Base-by-base conservation (phyloP, 306 rosid genomes). In the Comarum palustre region DNA sequence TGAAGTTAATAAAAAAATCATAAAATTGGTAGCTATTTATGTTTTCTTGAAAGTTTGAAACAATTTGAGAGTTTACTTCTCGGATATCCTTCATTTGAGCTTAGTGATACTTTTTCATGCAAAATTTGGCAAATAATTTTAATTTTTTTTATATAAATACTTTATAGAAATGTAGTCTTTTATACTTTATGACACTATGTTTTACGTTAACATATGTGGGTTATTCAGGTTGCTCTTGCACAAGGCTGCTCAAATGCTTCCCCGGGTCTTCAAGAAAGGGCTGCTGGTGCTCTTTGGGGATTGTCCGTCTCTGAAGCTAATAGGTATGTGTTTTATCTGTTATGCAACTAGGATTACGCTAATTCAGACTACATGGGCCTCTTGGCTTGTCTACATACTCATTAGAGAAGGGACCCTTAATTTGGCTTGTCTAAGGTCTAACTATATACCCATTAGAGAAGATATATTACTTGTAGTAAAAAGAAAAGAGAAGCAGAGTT, bases 201-300 rank as follows among this genome's bases (percentile, higher is more conserved):
- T 78, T 83, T 27, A 77, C 63, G 59, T 50, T 73, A 70, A 63
- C 43, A 45, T 27, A 75, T 78, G 75, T 83, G 82, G 73, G 68
- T 78, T 71, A 68, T 84, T 75, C 73, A 95, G 99, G 99, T 95
- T 81, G 88, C 96, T 81, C 97, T 95, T 54, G 99, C 99, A 45
- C 99, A 91, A 81, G 84, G 96, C 60, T 92, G 99, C 81, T 86
- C 99, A 82, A 92, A 91, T 78, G 99, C 93, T 78, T 95, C 99
- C 71, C 88, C 96, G 9, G 99, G 97, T 75, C 97, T 95, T 82
- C 99, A 95, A 80, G 99, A 95, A 86, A 88, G 99, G 83, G 99
- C 99, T 69, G 99, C 99, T 50, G 99, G 99, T 83, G 99, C 99
- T 78, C 96, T 95, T 54, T 95, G 99, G 99, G 99, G 99, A 84